Percentiles rank a stretch among this genome's conserved stretches.
phyloP scores from a whole-genome alignment of 805 yeast species.

The Starmerella scarabaei region DNA sequence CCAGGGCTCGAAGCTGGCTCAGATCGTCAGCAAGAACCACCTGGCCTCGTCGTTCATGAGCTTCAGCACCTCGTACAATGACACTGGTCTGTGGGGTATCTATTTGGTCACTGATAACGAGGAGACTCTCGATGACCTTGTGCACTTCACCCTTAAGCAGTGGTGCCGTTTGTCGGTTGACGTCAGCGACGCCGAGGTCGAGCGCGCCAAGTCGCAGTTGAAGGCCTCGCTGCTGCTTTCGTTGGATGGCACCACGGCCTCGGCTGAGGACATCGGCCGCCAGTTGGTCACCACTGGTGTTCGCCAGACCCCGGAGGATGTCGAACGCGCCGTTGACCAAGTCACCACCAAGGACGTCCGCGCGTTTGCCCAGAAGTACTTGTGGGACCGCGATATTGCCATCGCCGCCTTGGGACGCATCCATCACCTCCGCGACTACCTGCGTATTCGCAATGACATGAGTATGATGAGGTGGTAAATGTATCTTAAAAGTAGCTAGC shows the following conservation, averaged over 20 bases:
- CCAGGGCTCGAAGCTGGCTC: constrained; percentile 74
- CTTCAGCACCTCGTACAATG: constrained; percentile 92
- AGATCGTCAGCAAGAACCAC: constrained; percentile 45
- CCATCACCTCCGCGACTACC: constrained; percentile 53
- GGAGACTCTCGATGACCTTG: constrained; percentile 49
- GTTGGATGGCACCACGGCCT: constrained; percentile 87
- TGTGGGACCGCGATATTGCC: constrained; percentile 69
- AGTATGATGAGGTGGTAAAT: constrained; percentile 30
- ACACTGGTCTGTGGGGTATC: constrained; percentile 96
- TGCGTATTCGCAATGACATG: constrained; percentile 42
- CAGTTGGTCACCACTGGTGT: constrained; percentile 90
- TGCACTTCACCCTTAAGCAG: constrained; percentile 66
- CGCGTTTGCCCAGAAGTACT: constrained; percentile 74
- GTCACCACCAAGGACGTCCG: constrained; percentile 70
- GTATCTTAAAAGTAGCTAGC: too few relatives aligned
- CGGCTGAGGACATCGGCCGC: constrained; percentile 96
- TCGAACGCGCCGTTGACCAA: constrained; percentile 59
- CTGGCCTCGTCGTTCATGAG: constrained; percentile 93
- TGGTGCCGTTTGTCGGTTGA: constrained; percentile 81
- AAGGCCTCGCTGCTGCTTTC: constrained; percentile 84
- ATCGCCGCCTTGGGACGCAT: constrained; percentile 86
- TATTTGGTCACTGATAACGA: constrained; percentile 75
- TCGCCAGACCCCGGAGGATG: constrained; percentile 59
- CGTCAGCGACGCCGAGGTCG: constrained; percentile 75
- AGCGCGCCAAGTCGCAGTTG: constrained; percentile 85